Conservation (phyloP, 148 eudicot species). For the Persicaria tinctoria region DNA sequence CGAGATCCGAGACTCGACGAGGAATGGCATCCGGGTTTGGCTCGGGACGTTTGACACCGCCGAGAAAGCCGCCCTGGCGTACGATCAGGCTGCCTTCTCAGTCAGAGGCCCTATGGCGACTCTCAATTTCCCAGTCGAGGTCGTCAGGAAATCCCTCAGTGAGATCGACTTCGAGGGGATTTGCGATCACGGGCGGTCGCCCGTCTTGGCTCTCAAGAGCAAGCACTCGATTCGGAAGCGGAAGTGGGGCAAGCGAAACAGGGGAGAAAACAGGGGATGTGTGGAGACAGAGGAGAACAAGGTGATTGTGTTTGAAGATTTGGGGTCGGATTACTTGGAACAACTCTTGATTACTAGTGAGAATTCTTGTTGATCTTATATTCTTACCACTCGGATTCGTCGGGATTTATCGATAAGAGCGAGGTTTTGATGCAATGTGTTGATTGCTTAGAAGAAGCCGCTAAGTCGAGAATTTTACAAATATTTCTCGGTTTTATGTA, state of each 20-base stretch:
- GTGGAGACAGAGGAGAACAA: conserved; percentile 7
- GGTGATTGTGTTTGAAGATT: conserved; percentile 67
- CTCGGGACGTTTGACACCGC: conserved; percentile 71
- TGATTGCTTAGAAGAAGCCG: too few relatives aligned
- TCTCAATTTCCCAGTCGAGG: conserved; percentile 59
- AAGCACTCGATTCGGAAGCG: conserved; percentile 46
- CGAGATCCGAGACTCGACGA: conserved; percentile 68
- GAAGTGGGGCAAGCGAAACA: conserved; percentile 9
- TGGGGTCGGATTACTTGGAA: conserved; percentile 69
- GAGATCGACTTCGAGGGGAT: conserved; percentile 32
- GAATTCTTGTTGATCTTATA: not conserved
- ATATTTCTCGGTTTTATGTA: too few relatives aligned
- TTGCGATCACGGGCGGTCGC: conserved; percentile 39
- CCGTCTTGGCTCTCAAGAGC: conserved; percentile 55
- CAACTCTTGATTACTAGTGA: conserved; percentile 27
- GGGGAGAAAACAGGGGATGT: too few relatives aligned
- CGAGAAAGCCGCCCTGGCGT: conserved; percentile 64
- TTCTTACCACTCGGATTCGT: not conserved
- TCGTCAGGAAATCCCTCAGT: conserved; percentile 40
- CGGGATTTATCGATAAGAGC: not conserved
- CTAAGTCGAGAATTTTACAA: too few relatives aligned
- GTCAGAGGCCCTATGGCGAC: conserved; percentile 47
- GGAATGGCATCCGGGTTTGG: conserved; percentile 76
- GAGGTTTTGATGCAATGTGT: too few relatives aligned
- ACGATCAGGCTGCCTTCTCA: conserved; percentile 69